Base-by-base conservation (phyloP, 1,284 basidiomycete species). In the Apiotrichum akiyoshidainum region DNA sequence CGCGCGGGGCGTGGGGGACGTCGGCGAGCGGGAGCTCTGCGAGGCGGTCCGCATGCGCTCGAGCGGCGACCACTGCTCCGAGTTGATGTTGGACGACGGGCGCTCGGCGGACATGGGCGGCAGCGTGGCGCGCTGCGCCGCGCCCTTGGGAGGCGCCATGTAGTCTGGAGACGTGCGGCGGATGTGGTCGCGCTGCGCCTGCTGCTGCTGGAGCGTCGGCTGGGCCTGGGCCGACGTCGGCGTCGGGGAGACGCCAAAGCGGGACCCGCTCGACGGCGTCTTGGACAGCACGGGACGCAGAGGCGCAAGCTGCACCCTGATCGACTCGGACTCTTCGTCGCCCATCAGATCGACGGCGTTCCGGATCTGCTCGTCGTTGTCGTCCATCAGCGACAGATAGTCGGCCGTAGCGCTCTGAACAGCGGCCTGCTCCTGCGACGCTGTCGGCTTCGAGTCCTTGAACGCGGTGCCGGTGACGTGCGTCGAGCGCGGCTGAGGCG, bases 391-490 rank as follows among this genome's bases (percentile, higher is more conserved):
- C 52, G 46, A 49, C 14, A 60, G 40, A 21, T 64, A 63, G 54
- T 63, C 58, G 19, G 58, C 55, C 1, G 58, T 63, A 8, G 62
- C 56, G 46, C 22, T 12, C 19, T n/a, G 33, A 12, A 21, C 10
- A 14, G 26, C 26, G 3, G 26, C 26, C 26, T 31, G 26, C 26
- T 4, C 26, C 7, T 31, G 26, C 26, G 37, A 26, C 11, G 19
- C 16, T 39, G 35, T 7, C 35, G 26, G 48, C 14, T 14, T 21
- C 35, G 48, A 9, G n/a, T 39, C 44, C 61, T 72, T 76, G 65
- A 78, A 78, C 13, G 75, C 75, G 3, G 77, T 76, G 5, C 77
- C 77, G 0, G 77, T 77, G 31, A 77, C 77, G 8, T 78, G 72
- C n/a, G 73, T 78, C 19, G 75, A 77, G 21, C 75, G 66, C 21